A percentile compares a stretch with the other conserved stretches of the same genome.
These are phyloP conservation scores for Aspergillus baeticus DNA, from an alignment of 495 filamentous ascomycete genomes.

Conservation along the genomic window DNA sequence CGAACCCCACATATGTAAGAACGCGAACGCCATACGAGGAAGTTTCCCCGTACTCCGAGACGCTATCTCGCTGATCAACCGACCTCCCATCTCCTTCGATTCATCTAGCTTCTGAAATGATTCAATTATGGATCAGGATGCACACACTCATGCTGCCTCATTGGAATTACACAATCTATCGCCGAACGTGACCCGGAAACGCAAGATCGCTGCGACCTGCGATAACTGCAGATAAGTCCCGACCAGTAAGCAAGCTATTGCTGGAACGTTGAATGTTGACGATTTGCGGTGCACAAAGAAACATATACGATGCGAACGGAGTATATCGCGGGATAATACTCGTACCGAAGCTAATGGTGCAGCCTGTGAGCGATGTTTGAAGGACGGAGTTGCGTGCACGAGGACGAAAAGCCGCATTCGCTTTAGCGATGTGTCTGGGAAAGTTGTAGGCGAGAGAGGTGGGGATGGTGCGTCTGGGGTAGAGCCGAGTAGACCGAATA, in stretches of 20 bases:
- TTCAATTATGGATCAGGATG: no score
- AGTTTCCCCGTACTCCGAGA: no score
- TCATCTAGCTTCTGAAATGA: no score
- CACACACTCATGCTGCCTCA: no score
- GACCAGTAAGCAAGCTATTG: no score
- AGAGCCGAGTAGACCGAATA: neutral
- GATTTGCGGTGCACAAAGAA: neutral
- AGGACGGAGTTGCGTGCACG: neutral
- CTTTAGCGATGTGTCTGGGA: slow-evolving; percentile 1
- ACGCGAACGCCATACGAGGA: no score
- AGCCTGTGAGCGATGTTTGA: neutral
- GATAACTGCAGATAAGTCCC: slow-evolving; percentile 8
- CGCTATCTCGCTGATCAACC: no score
- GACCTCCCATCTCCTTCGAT: no score
- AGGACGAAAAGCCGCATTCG: neutral
- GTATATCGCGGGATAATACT: neutral
- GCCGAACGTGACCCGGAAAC: neutral
- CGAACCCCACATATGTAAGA: no score
- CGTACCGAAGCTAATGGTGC: neutral
- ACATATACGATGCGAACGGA: neutral
- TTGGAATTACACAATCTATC: no score
- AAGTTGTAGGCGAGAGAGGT: neutral
- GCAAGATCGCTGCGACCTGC: neutral
- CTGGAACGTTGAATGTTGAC: neutral
- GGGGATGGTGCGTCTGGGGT: neutral